Base-by-base conservation (phyloP, 2,329 filamentous ascomycete species). In the Fusarium palustre region DNA sequence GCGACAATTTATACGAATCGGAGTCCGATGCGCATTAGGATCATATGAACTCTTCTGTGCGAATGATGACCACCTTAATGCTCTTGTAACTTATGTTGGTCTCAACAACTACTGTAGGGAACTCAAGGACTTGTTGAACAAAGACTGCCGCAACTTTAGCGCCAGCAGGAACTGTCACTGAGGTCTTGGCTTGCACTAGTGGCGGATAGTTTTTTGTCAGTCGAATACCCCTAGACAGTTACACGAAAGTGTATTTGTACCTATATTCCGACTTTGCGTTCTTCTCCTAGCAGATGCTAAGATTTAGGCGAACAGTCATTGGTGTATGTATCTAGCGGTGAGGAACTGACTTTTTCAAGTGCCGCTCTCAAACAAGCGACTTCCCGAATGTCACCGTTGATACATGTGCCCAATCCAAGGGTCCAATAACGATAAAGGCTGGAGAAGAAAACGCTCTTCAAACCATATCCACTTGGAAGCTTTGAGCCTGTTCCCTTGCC, bases 111-210 rank as follows among this genome's bases (percentile, higher is more conserved):
- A n/a, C n/a, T 34, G 28, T 41, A 45, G 20, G 31, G 31, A 46
- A 43, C 25, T 50, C n/a, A 18, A 60, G 41, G 45, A 36, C 31
- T 28, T 28, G 34, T 56, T 64, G 36, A 50, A 39, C n/a, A 47
- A 55, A 20, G 18, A 41, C 49, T 63, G 61, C 58, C 66, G 61
- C 58, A 53, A 64, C 65, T 68, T 70, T 72, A 72, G 69, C 55
- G 69, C 38, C 65, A 60, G 20, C 41, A 55, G 45, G 55, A 66
- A 41, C 52, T 70, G 65, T 60, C 54, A 63, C 55, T 67, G 53
- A 38, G 38, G 38, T 56, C 50, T 63, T 65, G 61, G 63, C 69
- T 46, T 70, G 66, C 69, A 50, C 64, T 71, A 71, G 63, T 59
- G 55, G 49, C 42, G 45, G 49, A 57, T 54, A 41, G 31, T 45